Conservation (phyloP, 2,329 filamentous ascomycete genomes). For the Botrytis fragariae region DNA sequence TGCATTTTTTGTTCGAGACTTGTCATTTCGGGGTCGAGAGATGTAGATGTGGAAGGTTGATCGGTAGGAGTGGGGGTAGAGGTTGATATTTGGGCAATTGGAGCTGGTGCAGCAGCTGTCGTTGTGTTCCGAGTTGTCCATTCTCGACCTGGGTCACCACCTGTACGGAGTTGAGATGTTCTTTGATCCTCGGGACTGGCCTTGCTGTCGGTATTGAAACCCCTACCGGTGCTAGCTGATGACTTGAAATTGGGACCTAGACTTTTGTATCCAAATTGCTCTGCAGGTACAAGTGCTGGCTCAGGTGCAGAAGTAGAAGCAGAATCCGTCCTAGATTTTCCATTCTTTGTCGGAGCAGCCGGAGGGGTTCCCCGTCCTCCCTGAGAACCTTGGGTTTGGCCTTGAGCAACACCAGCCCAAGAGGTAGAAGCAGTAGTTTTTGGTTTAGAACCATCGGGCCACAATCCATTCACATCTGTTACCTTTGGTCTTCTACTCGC, state of each 20-base stretch:
- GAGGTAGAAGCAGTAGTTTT: background rate
- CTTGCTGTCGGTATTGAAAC: background rate
- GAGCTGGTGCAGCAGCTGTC: background rate
- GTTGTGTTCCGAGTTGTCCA: background rate
- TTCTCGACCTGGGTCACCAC: background rate
- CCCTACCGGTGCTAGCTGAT: background rate
- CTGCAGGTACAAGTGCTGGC: background rate
- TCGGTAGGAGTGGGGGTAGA: too few species aligned
- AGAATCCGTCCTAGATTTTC: background rate
- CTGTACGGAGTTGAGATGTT: background rate
- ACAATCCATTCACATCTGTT: background rate
- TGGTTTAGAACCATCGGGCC: background rate
- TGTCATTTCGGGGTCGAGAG: background rate
- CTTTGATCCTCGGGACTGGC: background rate
- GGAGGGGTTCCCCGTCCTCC: background rate
- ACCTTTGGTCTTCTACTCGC: background rate
- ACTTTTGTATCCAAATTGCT: conserved; percentile 1
- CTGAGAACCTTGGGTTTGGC: background rate
- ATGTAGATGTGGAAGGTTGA: background rate
- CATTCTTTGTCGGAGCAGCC: background rate
- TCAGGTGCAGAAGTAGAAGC: background rate
- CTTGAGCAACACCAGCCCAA: background rate
- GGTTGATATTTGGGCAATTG: background rate
- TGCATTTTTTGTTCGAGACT: background rate
- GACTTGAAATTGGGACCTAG: background rate